A percentile compares a stretch with the other conserved stretches of the same genome.
phyloP scores from a whole-genome alignment of 805 yeast genomes.

The Priceomyces medius region DNA sequence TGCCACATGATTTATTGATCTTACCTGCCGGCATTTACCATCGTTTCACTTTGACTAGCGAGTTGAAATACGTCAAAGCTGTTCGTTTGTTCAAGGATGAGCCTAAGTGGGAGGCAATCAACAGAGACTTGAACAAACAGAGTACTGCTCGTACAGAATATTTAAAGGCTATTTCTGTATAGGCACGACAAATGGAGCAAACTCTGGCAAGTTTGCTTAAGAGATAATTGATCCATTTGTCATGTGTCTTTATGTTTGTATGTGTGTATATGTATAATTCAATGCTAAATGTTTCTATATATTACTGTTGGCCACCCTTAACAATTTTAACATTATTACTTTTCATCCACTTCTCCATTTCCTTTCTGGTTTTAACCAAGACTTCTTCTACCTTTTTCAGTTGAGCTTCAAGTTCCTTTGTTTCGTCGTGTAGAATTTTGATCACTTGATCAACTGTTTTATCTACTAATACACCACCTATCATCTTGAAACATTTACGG shows the following conservation, averaged over 20 bases:
- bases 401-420: constrained; percentile 21
- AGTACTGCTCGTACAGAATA: constrained; percentile 38
- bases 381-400: constrained; percentile 25
- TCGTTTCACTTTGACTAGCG: constrained; percentile 73
- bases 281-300: constrained; percentile 2
- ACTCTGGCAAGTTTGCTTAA: neutral
- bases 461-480: constrained; percentile 89
- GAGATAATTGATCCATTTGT: neutral
- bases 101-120: constrained; percentile 92
- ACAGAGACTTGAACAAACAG: constrained; percentile 49
- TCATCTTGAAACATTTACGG: constrained; percentile 87
- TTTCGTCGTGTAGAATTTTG: constrained; percentile 22
- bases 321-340: constrained; percentile 43
- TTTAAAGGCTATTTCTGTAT: constrained; percentile 29
- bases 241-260: neutral
- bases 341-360: constrained; percentile 41
- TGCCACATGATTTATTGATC: constrained; percentile 63
- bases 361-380: constrained; percentile 26
- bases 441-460: constrained; percentile 75
- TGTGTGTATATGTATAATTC: neutral
- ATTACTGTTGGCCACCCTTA: constrained; percentile 14
- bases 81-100: constrained; percentile 86
- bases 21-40: constrained; percentile 94
- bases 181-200: neutral
- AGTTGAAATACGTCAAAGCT: constrained; percentile 64